Percentiles rank a stretch among this genome's conserved stretches.
Conservation (phyloP, 441 rosid species). For the Metrosideros polymorpha region DNA sequence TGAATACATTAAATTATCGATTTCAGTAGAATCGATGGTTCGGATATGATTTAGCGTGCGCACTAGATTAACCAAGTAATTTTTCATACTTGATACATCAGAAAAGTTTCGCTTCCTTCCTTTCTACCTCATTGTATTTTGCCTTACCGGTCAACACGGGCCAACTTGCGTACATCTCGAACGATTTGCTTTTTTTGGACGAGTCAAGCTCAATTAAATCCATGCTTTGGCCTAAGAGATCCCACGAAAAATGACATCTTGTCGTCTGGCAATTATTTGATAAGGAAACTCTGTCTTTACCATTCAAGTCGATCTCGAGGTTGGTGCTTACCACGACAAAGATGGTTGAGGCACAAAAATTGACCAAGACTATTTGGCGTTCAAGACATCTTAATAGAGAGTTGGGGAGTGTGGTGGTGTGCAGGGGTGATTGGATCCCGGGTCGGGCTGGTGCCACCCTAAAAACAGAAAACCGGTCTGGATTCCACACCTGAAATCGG, state of each 20-base stretch:
- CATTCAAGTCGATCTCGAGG: neutral
- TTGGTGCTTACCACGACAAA: neutral
- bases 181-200: too few relatives aligned
- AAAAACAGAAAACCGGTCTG: too few relatives aligned
- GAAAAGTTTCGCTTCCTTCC: neutral
- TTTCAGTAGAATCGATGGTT: neutral
- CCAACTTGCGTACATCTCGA: neutral
- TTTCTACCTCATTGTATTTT: neutral
- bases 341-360: neutral
- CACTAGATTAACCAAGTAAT: rapidly evolving
- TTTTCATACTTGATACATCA: neutral
- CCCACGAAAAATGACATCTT: neutral
- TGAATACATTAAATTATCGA: too few relatives aligned
- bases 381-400: too few relatives aligned
- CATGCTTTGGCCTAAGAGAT: neutral
- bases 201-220: neutral
- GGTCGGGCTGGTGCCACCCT: too few relatives aligned
- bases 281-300: neutral
- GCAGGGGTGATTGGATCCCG: too few relatives aligned
- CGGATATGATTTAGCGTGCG: too few relatives aligned
- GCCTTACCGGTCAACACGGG: neutral
- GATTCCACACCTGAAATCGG: too few relatives aligned
- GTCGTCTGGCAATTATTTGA: neutral
- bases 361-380: neutral
- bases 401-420: too few relatives aligned